phyloP scores from a whole-genome alignment of 257 asterid genomes.

The Knoxia roxburghii region DNA sequence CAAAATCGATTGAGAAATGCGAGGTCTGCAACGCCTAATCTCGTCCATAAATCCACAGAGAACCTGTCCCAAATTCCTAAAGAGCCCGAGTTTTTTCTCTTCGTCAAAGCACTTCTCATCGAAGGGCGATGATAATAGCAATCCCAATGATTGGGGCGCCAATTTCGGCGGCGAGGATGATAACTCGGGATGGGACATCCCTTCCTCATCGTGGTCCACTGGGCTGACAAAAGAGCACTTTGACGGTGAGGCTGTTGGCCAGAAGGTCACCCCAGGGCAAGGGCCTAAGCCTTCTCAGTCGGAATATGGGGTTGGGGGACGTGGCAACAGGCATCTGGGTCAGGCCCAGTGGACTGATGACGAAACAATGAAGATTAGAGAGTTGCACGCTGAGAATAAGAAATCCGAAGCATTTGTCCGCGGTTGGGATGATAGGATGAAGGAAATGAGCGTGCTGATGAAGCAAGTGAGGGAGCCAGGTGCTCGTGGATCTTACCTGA shows the following conservation, averaged over 20 bases:
- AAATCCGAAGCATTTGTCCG: constrained; percentile 39
- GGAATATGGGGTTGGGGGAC: constrained; percentile 14
- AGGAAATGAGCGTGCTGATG: constrained; percentile 46
- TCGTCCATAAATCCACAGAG: too few relatives aligned
- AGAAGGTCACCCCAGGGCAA: constrained; percentile 30
- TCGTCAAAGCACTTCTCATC: constrained; percentile 44
- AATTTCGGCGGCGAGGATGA: constrained; percentile 38
- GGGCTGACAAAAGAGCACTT: constrained; percentile 86
- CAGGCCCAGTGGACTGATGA: constrained; percentile 47
- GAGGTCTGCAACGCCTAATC: too few relatives aligned
- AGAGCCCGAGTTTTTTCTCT: too few relatives aligned
- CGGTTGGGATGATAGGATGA: constrained; percentile 55
- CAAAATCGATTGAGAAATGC: too few relatives aligned
- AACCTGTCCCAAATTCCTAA: too few relatives aligned
- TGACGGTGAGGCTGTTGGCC: constrained; percentile 80
- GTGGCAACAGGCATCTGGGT: constrained; percentile 1
- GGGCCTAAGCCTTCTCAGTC: constrained; percentile 1
- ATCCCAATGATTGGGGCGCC: constrained; percentile 36
- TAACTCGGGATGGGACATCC: constrained; percentile 58
- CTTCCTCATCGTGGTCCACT: constrained; percentile 72
- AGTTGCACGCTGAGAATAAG: constrained; percentile 39
- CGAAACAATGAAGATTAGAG: constrained; percentile 31
- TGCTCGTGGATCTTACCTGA: constrained; percentile 74
- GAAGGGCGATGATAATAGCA: constrained; percentile 4
- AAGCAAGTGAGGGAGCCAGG: constrained; percentile 95